Evolutionary conservation across 495 filamentous ascomycete genomes (phyloP).

Genomic region (Xylaria palmicola): DNA sequence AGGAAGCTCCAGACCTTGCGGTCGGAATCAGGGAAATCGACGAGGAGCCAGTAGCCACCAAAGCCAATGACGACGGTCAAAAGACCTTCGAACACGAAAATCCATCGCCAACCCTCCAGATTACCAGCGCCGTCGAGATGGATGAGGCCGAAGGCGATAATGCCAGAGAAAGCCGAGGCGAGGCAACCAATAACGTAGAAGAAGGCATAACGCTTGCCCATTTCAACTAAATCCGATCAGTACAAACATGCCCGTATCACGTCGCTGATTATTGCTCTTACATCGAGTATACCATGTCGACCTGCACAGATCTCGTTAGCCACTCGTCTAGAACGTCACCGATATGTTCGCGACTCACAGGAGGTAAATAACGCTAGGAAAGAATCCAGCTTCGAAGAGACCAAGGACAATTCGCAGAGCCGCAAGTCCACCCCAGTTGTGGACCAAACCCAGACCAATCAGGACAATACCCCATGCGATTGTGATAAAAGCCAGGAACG

Average conservation of each 20-base stretch:
- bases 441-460: slow-evolving; percentile 58
- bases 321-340: not conserved
- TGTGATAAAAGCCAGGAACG: slow-evolving; percentile 52
- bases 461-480: slow-evolving; percentile 47
- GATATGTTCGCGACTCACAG: slow-evolving; percentile 23
- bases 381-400: slow-evolving; percentile 60
- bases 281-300: slow-evolving; percentile 60
- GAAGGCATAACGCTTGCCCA: slow-evolving; percentile 58
- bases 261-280: not conserved
- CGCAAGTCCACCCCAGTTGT: slow-evolving; percentile 48
- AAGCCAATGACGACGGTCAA: slow-evolving; percentile 46
- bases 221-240: slow-evolving; percentile 41
- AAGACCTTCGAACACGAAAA: slow-evolving; percentile 58
- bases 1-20: slow-evolving; percentile 56
- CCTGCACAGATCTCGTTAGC: not conserved
- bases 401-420: slow-evolving; percentile 60
- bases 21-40: slow-evolving; percentile 59
- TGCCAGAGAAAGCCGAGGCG: slow-evolving; percentile 58
- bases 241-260: not conserved
- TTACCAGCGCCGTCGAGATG: slow-evolving; percentile 49
- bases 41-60: slow-evolving; percentile 51
- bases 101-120: slow-evolving; percentile 59
- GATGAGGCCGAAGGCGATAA: slow-evolving; percentile 62
- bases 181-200: slow-evolving; percentile 64
- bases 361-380: slow-evolving; percentile 60